Evolutionary conservation across 805 yeast genomes (phyloP).

Genomic region (Zygotorulaspora florentina): DNA sequence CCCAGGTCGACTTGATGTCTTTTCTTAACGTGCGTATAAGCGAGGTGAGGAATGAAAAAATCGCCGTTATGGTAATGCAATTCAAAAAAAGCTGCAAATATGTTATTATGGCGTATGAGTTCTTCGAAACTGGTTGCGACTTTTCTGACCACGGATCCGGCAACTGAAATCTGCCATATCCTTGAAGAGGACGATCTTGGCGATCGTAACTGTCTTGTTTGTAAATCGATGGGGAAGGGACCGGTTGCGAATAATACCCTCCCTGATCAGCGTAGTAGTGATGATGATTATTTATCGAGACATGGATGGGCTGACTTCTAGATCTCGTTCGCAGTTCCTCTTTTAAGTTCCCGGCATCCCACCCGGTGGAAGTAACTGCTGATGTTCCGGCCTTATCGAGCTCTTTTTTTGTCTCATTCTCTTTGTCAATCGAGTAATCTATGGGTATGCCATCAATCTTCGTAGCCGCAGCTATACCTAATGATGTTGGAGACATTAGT

Average conservation of each 20-base stretch:
- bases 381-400: not conserved
- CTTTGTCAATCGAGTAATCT: not conserved
- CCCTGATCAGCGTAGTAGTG: conserved; percentile 15
- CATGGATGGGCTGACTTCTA: conserved; percentile 21
- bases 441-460: conserved; percentile 18
- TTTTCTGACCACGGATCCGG: conserved; percentile 59
- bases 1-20: conserved; percentile 52
- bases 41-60: conserved; percentile 41
- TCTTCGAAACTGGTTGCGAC: conserved; percentile 48
- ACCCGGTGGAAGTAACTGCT: not conserved
- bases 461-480: conserved; percentile 31
- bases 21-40: conserved; percentile 46
- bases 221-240: conserved; percentile 40
- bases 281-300: conserved; percentile 30
- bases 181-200: conserved; percentile 2
- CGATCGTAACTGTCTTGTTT: not conserved
- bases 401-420: not conserved
- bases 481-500: conserved; percentile 28
- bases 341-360: conserved; percentile 9
- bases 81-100: conserved; percentile 57
- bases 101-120: conserved; percentile 56
- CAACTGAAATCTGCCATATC: conserved; percentile 35
- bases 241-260: conserved; percentile 22
- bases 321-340: conserved; percentile 18
- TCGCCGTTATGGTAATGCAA: conserved; percentile 42